Base-by-base conservation (phyloP, 2,329 filamentous ascomycete species). In the Monosporascus cannonballus region DNA sequence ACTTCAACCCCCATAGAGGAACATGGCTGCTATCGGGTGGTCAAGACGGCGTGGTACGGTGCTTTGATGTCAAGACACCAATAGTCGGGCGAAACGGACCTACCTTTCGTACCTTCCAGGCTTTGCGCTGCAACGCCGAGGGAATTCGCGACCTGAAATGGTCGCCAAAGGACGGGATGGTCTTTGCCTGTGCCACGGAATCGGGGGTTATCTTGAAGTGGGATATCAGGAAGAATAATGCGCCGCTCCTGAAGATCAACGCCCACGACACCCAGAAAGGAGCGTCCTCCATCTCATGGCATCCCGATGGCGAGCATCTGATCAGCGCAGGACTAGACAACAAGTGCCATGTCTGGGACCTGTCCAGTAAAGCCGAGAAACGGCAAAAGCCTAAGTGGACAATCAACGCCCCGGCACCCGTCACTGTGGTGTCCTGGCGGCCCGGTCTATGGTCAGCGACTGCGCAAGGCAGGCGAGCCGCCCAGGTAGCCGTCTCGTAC, bases 381-480 rank as follows among this genome's bases (percentile, higher is more conserved):
- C 74, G 81, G 15, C 84, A 86, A 64, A 86, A 84, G 66, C 75
- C 84, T 0, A 81, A 83, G 59, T 85, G 78, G 71, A 78, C 80
- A 1, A 77, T 88, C 20, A 74, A 76, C 1, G 79, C 82, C 0
- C 83, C 83, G 0, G 82, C 83, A 0, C 80, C 83, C 1, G 77
- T 86, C 1, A 76, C 77, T 1, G 73, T 74, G 20, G 73, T 85
- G 1, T 75, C 81, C 1, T 88, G 85, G 85, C 72, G 85, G 7
- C 85, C 84, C 1, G 79, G 79, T 0, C 73, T 82, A 17, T 86
- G 83, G 83, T 85, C 82, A n/a, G 81, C 81, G 0, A 81, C 81
- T 4, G 78, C 80, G 0, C 79, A 82, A 56, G 81, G 77, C 3
- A 76, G 77, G 47, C 75, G 83, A 45, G 79, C 80, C 2, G 83